These are phyloP conservation scores for Solanum hybrid DNA, from an alignment of 305 asterid species.

Conservation along the genomic window DNA sequence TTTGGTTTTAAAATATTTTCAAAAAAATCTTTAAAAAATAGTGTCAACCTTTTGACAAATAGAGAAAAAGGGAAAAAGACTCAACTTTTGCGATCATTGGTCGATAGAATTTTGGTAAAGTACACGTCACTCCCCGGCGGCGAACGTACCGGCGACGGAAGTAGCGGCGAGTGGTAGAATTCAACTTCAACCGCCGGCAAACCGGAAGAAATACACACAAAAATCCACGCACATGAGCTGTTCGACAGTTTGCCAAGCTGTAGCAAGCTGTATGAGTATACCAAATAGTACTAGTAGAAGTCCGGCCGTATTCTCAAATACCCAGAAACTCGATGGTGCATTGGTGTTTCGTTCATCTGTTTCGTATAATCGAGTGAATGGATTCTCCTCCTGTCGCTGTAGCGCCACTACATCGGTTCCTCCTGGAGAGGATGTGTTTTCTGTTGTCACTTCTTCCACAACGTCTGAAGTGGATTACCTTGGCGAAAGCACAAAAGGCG, in stretches of 20 bases:
- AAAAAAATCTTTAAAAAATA: neutral
- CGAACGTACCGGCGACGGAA: neutral
- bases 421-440: slow-evolving; percentile 25
- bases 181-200: neutral
- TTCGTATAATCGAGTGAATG: neutral
- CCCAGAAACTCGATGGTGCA: neutral
- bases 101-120: neutral
- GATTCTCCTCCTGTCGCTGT: slow-evolving; percentile 1
- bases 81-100: neutral
- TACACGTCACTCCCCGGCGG: neutral
- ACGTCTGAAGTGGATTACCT: slow-evolving; percentile 61
- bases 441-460: slow-evolving; percentile 37
- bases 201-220: neutral
- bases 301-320: neutral
- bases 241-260: slow-evolving; percentile 4
- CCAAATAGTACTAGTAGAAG: neutral
- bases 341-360: neutral
- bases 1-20: neutral
- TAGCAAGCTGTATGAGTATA: neutral
- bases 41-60: neutral
- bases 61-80: no score
- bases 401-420: slow-evolving; percentile 6
- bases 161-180: neutral
- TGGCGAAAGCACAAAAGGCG: slow-evolving; percentile 89
- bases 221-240: neutral